These are phyloP conservation scores for Anisodus tanguticus DNA, from an alignment of 257 asterid genomes.

Conservation along the genomic window DNA sequence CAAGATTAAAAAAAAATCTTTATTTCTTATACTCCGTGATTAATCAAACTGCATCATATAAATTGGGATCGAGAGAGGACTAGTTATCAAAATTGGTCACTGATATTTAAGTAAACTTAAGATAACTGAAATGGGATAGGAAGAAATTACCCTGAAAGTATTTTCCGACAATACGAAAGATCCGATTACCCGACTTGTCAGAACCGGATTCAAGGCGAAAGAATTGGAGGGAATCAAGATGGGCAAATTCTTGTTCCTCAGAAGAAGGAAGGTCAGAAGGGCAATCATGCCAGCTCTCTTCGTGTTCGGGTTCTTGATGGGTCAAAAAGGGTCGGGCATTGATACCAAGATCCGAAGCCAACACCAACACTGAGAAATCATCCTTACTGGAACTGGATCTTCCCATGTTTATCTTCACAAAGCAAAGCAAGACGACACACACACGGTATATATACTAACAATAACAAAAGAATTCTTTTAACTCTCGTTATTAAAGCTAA, in stretches of 20 bases:
- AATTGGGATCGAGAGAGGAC: not conserved
- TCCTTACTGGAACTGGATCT: slow-evolving; percentile 50
- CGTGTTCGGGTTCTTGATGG: slow-evolving; percentile 47
- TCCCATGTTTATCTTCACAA: slow-evolving; percentile 24
- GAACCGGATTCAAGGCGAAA: slow-evolving; percentile 73
- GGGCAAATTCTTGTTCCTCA: slow-evolving; percentile 72
- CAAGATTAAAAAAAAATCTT: too few relatives aligned
- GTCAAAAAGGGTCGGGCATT: slow-evolving; percentile 80
- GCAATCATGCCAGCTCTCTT: slow-evolving; percentile 85
- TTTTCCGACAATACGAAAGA: slow-evolving; percentile 89
- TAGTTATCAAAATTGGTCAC: not conserved
- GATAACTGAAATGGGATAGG: not conserved
- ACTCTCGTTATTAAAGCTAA: too few relatives aligned
- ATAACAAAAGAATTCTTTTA: too few relatives aligned
- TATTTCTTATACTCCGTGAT: too few relatives aligned
- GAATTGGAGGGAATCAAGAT: slow-evolving; percentile 80
- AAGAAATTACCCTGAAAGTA: slow-evolving; percentile 76
- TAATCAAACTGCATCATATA: too few relatives aligned
- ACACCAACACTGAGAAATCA: slow-evolving; percentile 79
- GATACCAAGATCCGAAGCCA: slow-evolving; percentile 92
- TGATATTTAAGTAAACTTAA: not conserved
- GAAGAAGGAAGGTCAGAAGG: slow-evolving; percentile 50
- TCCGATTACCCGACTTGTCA: slow-evolving; percentile 74
- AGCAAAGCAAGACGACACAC: not conserved
- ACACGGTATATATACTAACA: not conserved